Base-by-base conservation (phyloP, 805 yeast genomes). In the Wickerhamiella lipophila region DNA sequence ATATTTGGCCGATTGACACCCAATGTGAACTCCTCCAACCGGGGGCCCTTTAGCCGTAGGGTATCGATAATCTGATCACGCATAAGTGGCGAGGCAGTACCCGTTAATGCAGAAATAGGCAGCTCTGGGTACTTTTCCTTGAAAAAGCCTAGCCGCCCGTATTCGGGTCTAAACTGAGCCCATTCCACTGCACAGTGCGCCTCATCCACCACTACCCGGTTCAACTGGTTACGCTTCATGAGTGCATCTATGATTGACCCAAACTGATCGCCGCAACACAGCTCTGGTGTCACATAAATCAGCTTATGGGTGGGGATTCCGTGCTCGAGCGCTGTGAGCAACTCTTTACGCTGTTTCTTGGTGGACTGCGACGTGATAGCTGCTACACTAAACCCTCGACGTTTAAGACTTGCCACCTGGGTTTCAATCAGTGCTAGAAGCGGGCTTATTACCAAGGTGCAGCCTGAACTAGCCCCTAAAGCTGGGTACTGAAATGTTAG, bases 101-200 rank as follows among this genome's bases (percentile, higher is more conserved):
- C 98, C 0, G 98, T 92, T 50, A 92, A 69, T 0, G 97, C 98
- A 84, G 89, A 87, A 53, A 92, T 68, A 1, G 98, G 98, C 5
- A 88, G 77, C 43, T 72, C 73, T 0, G 94, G 92, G 59, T 75
- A 87, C 42, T 76, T 73, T 13, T 67, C 64, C 56, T 86, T 84
- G 64, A 92, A 81, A 55, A 73, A 74, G 35, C 79, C 78, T 60
- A 92, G 68, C 5, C 79, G 81, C 53, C 88, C 85, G 65, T 92
- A 92, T 63, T 92, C 97, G 0, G 95, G 96, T 49, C 98, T 71
- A 63, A 92, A 92, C 64, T 89, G 97, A 12, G 98, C 98, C 98
- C 98, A 92, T 12, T 92, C 83, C 43, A 95, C 85, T 30, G 89
- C 94, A 72, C 98, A 92, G 66, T 92, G 98, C 0, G 98, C 98